Evolutionary conservation across 257 asterid species (phyloP).

Genomic region (Marsdenia floribunda): DNA sequence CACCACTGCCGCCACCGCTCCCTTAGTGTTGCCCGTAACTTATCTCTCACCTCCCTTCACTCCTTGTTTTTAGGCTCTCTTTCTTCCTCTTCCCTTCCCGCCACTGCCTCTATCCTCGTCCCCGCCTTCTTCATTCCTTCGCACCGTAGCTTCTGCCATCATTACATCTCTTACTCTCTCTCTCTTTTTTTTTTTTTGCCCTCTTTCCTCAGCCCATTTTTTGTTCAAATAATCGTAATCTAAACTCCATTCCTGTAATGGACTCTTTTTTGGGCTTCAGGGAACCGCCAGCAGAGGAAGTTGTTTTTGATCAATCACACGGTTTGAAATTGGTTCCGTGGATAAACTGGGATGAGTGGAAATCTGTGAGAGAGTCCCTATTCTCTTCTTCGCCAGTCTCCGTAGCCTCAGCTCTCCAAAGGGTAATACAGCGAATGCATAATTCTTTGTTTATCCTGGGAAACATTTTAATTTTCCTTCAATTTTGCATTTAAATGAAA

Average conservation of each 20-base stretch:
- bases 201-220: background rate
- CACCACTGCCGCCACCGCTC: too few relatives aligned
- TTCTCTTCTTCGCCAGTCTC: conserved; percentile 57
- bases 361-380: conserved; percentile 45
- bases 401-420: conserved; percentile 48
- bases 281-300: conserved; percentile 28
- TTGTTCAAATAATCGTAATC: background rate
- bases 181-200: background rate
- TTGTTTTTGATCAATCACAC: conserved; percentile 30
- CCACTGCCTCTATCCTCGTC: background rate
- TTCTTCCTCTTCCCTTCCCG: background rate
- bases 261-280: conserved; percentile 6
- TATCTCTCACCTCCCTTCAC: background rate
- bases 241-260: background rate
- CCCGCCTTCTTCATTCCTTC: background rate
- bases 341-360: conserved; percentile 90
- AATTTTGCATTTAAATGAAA: background rate
- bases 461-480: background rate
- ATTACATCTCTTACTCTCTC: too few relatives aligned
- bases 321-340: conserved; percentile 74
- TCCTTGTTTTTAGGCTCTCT: background rate
- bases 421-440: conserved; percentile 31
- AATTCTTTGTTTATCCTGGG: background rate
- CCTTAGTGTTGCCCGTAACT: too few relatives aligned
- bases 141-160: background rate